These are phyloP conservation scores for Rutstroemia sp. DNA, from an alignment of 2,329 filamentous ascomycete species.

Conservation along the genomic window DNA sequence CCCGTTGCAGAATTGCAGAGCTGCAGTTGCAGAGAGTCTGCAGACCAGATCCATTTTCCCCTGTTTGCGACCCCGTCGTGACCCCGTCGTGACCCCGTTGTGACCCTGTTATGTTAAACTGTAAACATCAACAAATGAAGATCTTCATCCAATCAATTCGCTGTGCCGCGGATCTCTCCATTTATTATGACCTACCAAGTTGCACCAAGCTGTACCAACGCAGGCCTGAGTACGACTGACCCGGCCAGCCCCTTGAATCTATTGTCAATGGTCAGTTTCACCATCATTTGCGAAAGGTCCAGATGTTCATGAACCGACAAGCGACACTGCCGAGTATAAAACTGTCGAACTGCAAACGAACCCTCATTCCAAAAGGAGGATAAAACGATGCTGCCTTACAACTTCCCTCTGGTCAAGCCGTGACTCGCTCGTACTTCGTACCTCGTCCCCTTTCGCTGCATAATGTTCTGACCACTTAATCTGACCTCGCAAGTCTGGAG, in stretches of 20 bases:
- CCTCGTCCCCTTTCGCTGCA: background rate
- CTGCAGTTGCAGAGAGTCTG: too few relatives aligned
- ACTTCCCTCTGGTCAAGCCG: too few relatives aligned
- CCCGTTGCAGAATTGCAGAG: too few relatives aligned
- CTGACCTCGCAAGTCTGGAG: background rate
- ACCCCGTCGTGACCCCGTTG: too few relatives aligned
- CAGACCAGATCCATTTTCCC: too few relatives aligned
- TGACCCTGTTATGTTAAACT: too few relatives aligned
- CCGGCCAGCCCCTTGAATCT: too few relatives aligned
- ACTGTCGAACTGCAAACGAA: background rate
- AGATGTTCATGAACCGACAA: background rate
- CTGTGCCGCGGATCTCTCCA: background rate
- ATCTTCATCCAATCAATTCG: background rate
- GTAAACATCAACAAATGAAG: background rate
- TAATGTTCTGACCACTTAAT: background rate
- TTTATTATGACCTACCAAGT: background rate
- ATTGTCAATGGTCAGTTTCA: slow-evolving; percentile 1
- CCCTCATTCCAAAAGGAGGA: too few relatives aligned
- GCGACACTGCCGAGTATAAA: background rate
- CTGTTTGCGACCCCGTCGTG: too few relatives aligned
- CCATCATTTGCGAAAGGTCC: slow-evolving; percentile 2
- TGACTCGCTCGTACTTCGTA: background rate
- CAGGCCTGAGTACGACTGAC: too few relatives aligned
- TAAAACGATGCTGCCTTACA: too few relatives aligned
- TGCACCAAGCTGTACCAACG: too few relatives aligned